Conservation (phyloP, 2,329 filamentous ascomycete species). For the Aureobasidium sp. region DNA sequence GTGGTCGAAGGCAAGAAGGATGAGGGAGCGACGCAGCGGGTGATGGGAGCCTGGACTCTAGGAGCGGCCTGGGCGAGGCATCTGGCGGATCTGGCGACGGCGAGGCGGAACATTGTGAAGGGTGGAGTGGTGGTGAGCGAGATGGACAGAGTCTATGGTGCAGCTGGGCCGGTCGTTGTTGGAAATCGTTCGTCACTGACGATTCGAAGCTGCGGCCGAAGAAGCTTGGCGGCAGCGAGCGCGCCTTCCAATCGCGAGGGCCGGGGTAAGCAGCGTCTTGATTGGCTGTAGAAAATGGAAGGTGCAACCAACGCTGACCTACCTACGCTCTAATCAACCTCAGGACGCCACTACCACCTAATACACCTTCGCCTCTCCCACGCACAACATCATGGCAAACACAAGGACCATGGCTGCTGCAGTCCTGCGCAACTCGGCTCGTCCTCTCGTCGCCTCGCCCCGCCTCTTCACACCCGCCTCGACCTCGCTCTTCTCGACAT, state of each 20-base stretch:
- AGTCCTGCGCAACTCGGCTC: conserved; percentile 40
- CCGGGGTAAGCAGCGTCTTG: not conserved
- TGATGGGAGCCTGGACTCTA: conserved; percentile 42
- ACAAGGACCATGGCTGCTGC: conserved; percentile 41
- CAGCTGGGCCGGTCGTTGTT: not conserved
- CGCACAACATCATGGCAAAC: conserved; percentile 39
- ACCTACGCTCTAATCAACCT: not conserved
- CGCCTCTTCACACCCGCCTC: conserved; percentile 39
- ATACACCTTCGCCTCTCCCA: conserved; percentile 7
- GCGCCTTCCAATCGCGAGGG: not conserved
- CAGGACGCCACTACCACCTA: conserved; percentile 21
- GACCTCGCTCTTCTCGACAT: conserved; percentile 56
- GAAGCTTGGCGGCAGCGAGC: not conserved
- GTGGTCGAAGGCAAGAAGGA: conserved; percentile 56
- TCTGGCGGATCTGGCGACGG: conserved; percentile 70
- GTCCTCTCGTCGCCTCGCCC: conserved; percentile 32
- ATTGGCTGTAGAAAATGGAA: not conserved
- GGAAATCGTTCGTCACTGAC: conserved; percentile 9
- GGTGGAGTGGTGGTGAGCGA: not conserved
- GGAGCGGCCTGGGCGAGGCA: conserved; percentile 37
- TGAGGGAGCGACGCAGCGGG: conserved; percentile 53
- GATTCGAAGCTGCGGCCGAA: not conserved
- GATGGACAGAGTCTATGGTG: not conserved
- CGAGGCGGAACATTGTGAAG: conserved; percentile 81
- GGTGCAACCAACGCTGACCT: not conserved